phyloP scores from a whole-genome alignment of 2,329 filamentous ascomycete species.

The Arthrobotrys pseudoclavata region DNA sequence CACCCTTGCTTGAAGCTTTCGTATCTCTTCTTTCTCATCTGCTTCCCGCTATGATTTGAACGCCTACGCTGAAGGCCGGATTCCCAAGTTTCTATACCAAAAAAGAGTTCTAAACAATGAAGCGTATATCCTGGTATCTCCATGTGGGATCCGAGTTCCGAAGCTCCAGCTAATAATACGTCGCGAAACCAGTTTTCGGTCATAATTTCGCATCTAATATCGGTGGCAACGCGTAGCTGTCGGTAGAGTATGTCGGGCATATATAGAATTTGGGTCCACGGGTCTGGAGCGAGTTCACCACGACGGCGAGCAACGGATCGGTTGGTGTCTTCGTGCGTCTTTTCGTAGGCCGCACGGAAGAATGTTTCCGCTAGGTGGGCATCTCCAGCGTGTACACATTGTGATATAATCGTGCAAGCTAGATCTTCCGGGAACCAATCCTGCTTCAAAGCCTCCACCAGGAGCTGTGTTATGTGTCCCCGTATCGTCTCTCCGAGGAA shows the following conservation, averaged over 20 bases:
- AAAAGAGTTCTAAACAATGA: slow-evolving; percentile 42
- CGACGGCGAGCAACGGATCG: slow-evolving; percentile 50
- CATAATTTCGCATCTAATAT: slow-evolving; percentile 44
- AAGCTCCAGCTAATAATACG: slow-evolving; percentile 45
- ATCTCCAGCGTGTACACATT: slow-evolving; percentile 50
- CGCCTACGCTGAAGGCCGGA: slow-evolving; percentile 37
- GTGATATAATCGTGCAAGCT: slow-evolving; percentile 44
- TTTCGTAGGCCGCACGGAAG: slow-evolving; percentile 41
- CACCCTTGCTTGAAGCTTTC: slow-evolving; percentile 50
- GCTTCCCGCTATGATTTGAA: slow-evolving; percentile 37
- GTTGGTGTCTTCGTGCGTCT: slow-evolving; percentile 27
- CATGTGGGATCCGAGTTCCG: slow-evolving; percentile 28
- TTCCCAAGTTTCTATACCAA: slow-evolving; percentile 54
- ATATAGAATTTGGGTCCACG: slow-evolving; percentile 44
- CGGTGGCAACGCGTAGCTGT: slow-evolving; percentile 43
- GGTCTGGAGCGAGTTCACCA: slow-evolving; percentile 53
- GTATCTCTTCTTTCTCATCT: slow-evolving; percentile 41
- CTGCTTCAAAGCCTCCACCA: slow-evolving; percentile 47
- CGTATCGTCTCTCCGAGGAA: slow-evolving; percentile 51
- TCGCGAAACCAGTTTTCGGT: slow-evolving; percentile 48
- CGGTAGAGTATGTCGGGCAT: slow-evolving; percentile 56
- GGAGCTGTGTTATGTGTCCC: slow-evolving; percentile 48
- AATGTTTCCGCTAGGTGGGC: slow-evolving; percentile 33
- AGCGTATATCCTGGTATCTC: slow-evolving; percentile 36
- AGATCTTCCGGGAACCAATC: slow-evolving; percentile 56